phyloP scores from a whole-genome alignment of 208 protist genomes.

The Leishmania martiniquensis region DNA sequence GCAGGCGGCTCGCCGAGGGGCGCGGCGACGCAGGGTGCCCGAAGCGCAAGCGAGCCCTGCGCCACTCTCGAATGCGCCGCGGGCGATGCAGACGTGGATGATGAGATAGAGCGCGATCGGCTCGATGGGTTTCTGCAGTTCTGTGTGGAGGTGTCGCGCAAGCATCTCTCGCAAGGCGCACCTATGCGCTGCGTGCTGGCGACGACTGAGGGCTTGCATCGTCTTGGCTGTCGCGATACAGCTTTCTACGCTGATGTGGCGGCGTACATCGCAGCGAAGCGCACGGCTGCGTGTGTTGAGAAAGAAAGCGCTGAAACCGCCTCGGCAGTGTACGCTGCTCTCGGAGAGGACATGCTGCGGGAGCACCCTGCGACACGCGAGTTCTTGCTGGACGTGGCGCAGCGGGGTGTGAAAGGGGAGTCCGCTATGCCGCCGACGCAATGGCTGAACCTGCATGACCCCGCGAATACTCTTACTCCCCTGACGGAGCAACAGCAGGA shows the following conservation, averaged over 20 bases:
- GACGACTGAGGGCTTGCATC: constrained; percentile 45
- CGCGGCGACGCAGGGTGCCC: neutral
- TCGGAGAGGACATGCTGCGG: constrained; percentile 62
- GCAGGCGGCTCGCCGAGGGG: constrained; percentile 7
- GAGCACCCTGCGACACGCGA: constrained; percentile 41
- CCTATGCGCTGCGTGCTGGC: constrained; percentile 54
- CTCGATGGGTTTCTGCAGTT: constrained; percentile 46
- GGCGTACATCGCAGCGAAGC: constrained; percentile 50
- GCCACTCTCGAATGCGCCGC: neutral
- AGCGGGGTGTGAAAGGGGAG: constrained; percentile 43
- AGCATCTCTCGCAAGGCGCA: constrained; percentile 46
- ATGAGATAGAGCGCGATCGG: constrained; percentile 42
- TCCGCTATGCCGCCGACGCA: constrained; percentile 48
- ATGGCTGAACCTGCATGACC: constrained; percentile 86
- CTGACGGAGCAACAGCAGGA: constrained; percentile 65
- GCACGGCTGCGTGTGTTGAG: constrained; percentile 21
- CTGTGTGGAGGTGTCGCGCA: constrained; percentile 54
- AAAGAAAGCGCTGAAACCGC: constrained; percentile 51
- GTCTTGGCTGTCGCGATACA: constrained; percentile 53
- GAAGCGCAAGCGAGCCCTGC: neutral
- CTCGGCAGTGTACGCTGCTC: constrained; percentile 38
- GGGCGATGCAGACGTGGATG: constrained; percentile 9
- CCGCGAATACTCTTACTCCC: constrained; percentile 49
- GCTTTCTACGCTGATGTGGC: constrained; percentile 53
- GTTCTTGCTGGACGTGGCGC: constrained; percentile 52